Evolutionary conservation across 306 rosid genomes (phyloP).

Genomic region (Begonia fuchsioides): DNA sequence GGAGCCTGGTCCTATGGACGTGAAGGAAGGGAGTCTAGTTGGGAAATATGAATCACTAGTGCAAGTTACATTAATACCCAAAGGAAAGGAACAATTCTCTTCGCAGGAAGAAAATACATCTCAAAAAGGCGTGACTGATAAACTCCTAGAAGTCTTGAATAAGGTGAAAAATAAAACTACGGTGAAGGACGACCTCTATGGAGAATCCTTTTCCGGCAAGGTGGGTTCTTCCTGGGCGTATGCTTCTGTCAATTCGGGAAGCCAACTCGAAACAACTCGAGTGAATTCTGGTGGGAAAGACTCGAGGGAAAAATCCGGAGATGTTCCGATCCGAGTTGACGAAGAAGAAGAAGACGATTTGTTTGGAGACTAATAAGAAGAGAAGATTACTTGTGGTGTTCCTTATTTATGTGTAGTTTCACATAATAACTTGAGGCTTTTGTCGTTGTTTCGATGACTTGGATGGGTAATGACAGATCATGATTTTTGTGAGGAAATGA

Average conservation of each 20-base stretch:
- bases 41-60: constrained; percentile 94
- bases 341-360: constrained; percentile 59
- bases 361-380: constrained; percentile 44
- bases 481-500: no score
- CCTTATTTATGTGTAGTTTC: no score
- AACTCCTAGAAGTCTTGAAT: constrained; percentile 71
- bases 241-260: constrained; percentile 31
- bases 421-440: no score
- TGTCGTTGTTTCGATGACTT: no score
- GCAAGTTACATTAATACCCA: constrained; percentile 80
- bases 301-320: constrained; percentile 24
- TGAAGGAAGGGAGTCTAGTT: constrained; percentile 94
- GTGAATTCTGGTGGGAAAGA: constrained; percentile 27
- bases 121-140: constrained; percentile 85
- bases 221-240: constrained; percentile 94
- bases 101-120: constrained; percentile 40
- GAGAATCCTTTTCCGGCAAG: constrained; percentile 62
- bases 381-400: no score
- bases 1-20: constrained; percentile 92
- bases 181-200: constrained; percentile 82
- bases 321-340: constrained; percentile 27
- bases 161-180: constrained; percentile 68
- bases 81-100: constrained; percentile 63
- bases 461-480: no score
- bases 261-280: constrained; percentile 18